Evolutionary conservation across 2,329 filamentous ascomycete genomes (phyloP), one percentile per base, ranked within the genome.

Genomic region (Tolypocladium ovalisporum): DNA sequence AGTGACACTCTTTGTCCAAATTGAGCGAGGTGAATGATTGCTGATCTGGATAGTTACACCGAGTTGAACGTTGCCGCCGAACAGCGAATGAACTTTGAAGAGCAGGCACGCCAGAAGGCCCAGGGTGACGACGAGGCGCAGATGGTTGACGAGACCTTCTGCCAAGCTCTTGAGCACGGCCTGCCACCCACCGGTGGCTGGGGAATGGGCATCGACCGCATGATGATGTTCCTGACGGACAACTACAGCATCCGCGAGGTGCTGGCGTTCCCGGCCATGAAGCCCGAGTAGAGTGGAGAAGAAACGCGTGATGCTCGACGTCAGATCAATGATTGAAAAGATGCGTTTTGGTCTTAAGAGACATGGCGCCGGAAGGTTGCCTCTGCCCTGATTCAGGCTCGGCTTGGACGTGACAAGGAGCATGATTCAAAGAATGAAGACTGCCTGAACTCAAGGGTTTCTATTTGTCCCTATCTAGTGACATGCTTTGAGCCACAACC

Each of bases 121-220:
- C 90, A 96, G 76, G 94, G 95, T 69, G 95, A 99, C 64, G 91
- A 97, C 66, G 95, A 99, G 77, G 95, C 93, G 1, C 94, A 97
- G 77, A 78, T 94, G 65, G 86, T 97, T 57, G 95, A 99, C 66
- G 93, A 97, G 82, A 95, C 89, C 66, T 97, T 97, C 81, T 89
- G 91, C 68, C 88, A 87, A 60, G 86, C 88, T 56, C 83, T 97
- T 58, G 94, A 97, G 69, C 94, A 91, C 68, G 90, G 89, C 64
- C 77, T 99, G 59, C 93, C 94, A 7, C 94, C 94, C 0, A 99
- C 94, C 1, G 94, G 90, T 72, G 94, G 94, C 54, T 99, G 89
- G 88, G 94, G 92, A 64, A 90, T 97, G 83, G 94, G 94, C 62
- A 94, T 96, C 64, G 92, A 97, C 77, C 86, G 93, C 60, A 76